Base-by-base conservation (phyloP, 345 rosid genomes). In the Pugionium cornutum region DNA sequence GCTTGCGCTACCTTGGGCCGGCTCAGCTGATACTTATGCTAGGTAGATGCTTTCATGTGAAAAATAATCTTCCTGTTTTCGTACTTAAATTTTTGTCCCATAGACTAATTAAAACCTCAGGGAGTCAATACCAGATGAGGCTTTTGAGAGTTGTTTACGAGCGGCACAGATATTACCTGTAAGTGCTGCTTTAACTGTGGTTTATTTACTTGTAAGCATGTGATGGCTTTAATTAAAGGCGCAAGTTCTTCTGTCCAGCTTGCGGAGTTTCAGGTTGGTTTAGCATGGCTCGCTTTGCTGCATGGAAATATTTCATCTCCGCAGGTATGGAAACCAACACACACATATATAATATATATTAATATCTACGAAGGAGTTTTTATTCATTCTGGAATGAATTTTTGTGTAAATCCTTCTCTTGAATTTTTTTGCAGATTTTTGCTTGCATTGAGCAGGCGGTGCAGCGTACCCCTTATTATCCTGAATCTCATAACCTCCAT, bases 1-100 rank as follows among this genome's bases (percentile, higher is more conserved):
- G 7, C 89, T 94, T 76, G 88, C 97, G 30, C 77, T 90, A 64
- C 96, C 97, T 53, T 94, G 99, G 99, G 96, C 96, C 8, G 99
- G 97, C 79, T 82, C 99, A 63, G 96, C 95, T 71, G 96, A 88
- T 80, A 51, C 69, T 52, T 54, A 66, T 77, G 75, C 83, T 69
- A 76, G 95, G 99, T 88, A 77, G 48, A 68, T 67, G 28, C 18
- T 62, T 58, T 52, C 54, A 50, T 34, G 65, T 63, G 48, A 28
- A 48, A 29, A 63, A 50, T 55, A 49, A 25, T 55, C 2, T 34
- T 57, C 58, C 25, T 72, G 26, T 43, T 8, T 41, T 42, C 27
- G 1, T 49, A 41, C 47, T 62, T 42, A 49, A 57, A 4, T 6
- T 58, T 58, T 9, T 2, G 5, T 50, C 29, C 58, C 50, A 32